These are phyloP conservation scores for Pilaira anomala DNA, from an alignment of 192 early-diverging fungal genomes.

Conservation along the genomic window DNA sequence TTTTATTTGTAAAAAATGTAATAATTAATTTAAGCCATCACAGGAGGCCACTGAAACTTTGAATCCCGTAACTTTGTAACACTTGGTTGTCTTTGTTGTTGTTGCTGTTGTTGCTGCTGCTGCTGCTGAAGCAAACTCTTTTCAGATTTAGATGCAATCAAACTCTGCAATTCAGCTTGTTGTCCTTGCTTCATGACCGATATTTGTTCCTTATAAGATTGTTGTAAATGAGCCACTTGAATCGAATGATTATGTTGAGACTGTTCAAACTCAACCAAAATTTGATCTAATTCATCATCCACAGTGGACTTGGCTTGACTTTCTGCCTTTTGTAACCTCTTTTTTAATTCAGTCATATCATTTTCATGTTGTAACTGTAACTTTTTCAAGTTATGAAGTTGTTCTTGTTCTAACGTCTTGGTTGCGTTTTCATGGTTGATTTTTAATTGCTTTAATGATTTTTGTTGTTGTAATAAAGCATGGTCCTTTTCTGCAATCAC, in stretches of 20 bases:
- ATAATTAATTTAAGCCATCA: too few relatives aligned
- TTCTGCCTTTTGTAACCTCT: slow-evolving; percentile 18
- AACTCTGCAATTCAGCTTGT: slow-evolving; percentile 19
- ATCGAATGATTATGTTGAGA: slow-evolving; percentile 31
- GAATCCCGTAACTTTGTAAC: too few relatives aligned
- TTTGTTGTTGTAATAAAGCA: slow-evolving; percentile 17
- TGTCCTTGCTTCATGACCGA: slow-evolving; percentile 25
- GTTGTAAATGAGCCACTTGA: slow-evolving; percentile 23
- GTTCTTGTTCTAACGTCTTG: slow-evolving; percentile 18
- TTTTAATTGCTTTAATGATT: slow-evolving; percentile 25
- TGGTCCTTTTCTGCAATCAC: slow-evolving; percentile 32
- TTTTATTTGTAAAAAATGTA: too few relatives aligned
- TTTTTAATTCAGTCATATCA: slow-evolving; percentile 12
- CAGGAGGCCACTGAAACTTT: too few relatives aligned
- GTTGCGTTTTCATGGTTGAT: slow-evolving; percentile 17
- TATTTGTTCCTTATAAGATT: slow-evolving; percentile 31
- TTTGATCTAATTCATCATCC: slow-evolving; percentile 32
- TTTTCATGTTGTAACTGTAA: slow-evolving; percentile 14
- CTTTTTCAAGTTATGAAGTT: slow-evolving; percentile 1
- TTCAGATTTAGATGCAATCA: too few relatives aligned
- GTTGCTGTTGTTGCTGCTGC: too few relatives aligned
- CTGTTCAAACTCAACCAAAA: slow-evolving; percentile 34
- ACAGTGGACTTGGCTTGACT: slow-evolving; percentile 14
- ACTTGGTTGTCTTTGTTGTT: too few relatives aligned
- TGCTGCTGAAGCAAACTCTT: too few relatives aligned